Base-by-base conservation (phyloP, 169 alveolate species). In the Cyclospora cayetanensis region DNA sequence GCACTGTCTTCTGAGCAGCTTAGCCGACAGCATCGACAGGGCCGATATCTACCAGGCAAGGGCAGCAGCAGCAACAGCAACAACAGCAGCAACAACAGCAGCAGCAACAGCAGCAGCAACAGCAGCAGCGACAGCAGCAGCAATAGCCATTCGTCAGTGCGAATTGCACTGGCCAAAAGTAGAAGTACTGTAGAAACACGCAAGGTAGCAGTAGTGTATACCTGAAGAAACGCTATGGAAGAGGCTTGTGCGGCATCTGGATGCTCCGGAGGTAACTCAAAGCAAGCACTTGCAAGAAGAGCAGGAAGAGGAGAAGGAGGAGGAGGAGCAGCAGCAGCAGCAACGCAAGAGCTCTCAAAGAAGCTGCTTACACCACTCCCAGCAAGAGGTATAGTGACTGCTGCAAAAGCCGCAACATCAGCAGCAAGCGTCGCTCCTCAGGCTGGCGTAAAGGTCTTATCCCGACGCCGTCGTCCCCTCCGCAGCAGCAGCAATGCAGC, bases 401-500 rank as follows among this genome's bases (percentile, higher is more conserved):
- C 41, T 76, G 66, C 68, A 4, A 34, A 63, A 42, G 66, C 15
- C 3, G 86, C 53, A 42, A 66, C 41, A 76, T 7, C 55, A 76
- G 86, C 63, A 76, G 46, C 86, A 43, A 66, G 27, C 22, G 43
- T 76, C 68, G 39, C 86, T 27, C 66, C 86, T 25, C 63, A 66
- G 7, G 86, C 86, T 76, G 66, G 37, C 25, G 46, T 9, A 12
- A 76, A 50, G 86, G 27, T n/a, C 65, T 22, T 39, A 39, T 66
- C 86, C 1, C 39, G 86, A 66, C 86, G 66, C 39, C 86, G 86
- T 25, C 86, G 86, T 42, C 66, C 86, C 12, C 86, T 39, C 68
- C 63, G 86, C 86, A 76, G 86, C 68, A 42, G 66, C 86, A 42
- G 86, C 66, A 74, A 66, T 25, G 82, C 82, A 37, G 34, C 52